phyloP scores from a whole-genome alignment of 768 basidiomycete species.

The Suillus ampliporus region DNA sequence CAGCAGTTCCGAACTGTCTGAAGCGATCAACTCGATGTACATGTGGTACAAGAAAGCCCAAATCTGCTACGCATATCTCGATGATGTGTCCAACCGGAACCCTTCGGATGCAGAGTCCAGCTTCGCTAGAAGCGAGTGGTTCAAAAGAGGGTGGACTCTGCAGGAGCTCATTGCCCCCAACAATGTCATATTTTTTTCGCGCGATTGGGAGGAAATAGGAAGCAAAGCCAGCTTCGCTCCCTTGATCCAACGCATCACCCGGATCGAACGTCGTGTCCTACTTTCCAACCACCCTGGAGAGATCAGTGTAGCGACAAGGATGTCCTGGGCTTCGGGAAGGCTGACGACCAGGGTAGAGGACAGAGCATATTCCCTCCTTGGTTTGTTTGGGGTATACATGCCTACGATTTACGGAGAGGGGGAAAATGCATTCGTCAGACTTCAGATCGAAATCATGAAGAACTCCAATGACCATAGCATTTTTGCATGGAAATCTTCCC shows the following conservation, averaged over 20 bases:
- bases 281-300: conserved; percentile 13
- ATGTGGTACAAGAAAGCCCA: conserved; percentile 36
- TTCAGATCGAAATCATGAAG: conserved; percentile 30
- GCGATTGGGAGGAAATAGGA: conserved; percentile 27
- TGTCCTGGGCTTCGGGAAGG: conserved; percentile 34
- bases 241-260: conserved; percentile 20
- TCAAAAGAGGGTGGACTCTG: conserved; percentile 37
- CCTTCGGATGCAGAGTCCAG: neutral
- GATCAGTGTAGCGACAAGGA: conserved; percentile 28
- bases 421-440: conserved; percentile 26
- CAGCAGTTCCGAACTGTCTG: conserved; percentile 33
- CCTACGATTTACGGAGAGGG: conserved; percentile 31
- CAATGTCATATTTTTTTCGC: conserved; percentile 30
- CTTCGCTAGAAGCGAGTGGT: conserved; percentile 32
- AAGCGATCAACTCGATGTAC: conserved; percentile 41
- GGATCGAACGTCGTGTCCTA: conserved; percentile 25
- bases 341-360: conserved; percentile 33
- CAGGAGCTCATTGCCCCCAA: conserved; percentile 38
- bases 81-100: conserved; percentile 23
- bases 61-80: conserved; percentile 35
- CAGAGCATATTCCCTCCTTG: conserved; percentile 37
- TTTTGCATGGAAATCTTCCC: conserved; percentile 26
- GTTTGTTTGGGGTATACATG: conserved; percentile 29
- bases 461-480: conserved; percentile 31
- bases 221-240: conserved; percentile 15